Conservation (phyloP, 1,284 basidiomycete species). For the Sutorius eximius region DNA sequence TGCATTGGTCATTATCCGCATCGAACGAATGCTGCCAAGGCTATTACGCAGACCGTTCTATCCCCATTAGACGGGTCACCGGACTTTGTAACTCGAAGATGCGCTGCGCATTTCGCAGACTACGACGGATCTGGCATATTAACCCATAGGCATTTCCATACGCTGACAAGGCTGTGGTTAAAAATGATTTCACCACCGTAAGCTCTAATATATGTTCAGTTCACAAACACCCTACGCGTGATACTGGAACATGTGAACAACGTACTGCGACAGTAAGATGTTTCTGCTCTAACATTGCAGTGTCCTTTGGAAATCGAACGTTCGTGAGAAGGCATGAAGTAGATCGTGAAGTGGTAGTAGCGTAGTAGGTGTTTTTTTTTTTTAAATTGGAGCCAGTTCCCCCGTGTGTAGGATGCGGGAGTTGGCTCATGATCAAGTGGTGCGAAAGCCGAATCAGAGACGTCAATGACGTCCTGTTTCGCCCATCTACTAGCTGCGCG, state of each 20-base stretch:
- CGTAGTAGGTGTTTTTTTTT: neutral
- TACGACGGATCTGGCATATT: no score
- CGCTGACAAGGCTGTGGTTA: neutral
- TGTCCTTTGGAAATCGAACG: neutral
- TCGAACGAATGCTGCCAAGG: no score
- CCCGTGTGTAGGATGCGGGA: conserved; percentile 18
- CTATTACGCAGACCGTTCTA: no score
- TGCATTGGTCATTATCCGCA: no score
- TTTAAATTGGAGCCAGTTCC: conserved; percentile 11
- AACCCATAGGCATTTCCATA: neutral
- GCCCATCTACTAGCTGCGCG: conserved; percentile 26
- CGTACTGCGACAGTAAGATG: neutral
- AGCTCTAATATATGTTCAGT: neutral
- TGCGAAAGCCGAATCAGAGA: conserved; percentile 1
- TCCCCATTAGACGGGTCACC: no score
- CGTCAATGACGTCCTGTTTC: conserved; percentile 19
- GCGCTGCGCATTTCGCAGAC: no score
- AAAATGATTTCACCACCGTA: neutral
- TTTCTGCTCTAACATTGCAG: neutral
- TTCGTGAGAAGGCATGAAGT: conserved; percentile 5
- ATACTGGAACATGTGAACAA: no score
- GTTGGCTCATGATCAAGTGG: conserved; percentile 13
- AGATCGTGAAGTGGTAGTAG: neutral
- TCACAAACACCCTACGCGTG: neutral
- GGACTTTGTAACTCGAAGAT: no score